Evolutionary conservation across 2,329 filamentous ascomycete genomes (phyloP).

Genomic region (Claviceps lovelessii): DNA sequence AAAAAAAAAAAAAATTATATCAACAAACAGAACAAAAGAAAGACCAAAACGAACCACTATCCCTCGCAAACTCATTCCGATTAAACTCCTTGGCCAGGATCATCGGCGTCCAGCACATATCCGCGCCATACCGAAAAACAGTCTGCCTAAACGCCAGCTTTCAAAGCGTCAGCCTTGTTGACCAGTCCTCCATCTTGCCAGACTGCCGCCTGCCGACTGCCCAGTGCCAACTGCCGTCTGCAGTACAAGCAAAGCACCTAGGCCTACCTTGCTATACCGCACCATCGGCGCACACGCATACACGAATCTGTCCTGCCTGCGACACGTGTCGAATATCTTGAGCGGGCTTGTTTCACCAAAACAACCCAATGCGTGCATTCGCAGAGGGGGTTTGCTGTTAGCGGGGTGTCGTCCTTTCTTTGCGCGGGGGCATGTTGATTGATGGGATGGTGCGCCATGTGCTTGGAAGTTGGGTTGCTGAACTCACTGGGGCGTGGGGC

Average conservation of each 20-base stretch:
- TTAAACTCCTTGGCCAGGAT: slow-evolving; percentile 57
- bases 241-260: too few relatives aligned
- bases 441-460: too few relatives aligned
- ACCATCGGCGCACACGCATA: slow-evolving; percentile 56
- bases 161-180: not conserved
- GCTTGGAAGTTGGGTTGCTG: too few relatives aligned
- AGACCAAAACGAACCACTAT: slow-evolving; percentile 33
- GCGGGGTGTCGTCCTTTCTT: too few relatives aligned
- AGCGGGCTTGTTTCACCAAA: slow-evolving; percentile 31
- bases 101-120: slow-evolving; percentile 61
- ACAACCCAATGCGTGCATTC: too few relatives aligned
- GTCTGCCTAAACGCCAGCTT: slow-evolving; percentile 54
- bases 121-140: slow-evolving; percentile 47
- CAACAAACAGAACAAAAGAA: not conserved
- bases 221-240: too few relatives aligned
- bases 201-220: too few relatives aligned
- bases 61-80: slow-evolving; percentile 42
- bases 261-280: slow-evolving; percentile 41
- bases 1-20: too few relatives aligned
- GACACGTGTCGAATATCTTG: slow-evolving; percentile 43
- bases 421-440: too few relatives aligned
- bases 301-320: slow-evolving; percentile 36
- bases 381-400: too few relatives aligned
- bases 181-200: too few relatives aligned
- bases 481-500: slow-evolving; percentile 5